phyloP scores from a whole-genome alignment of 176 grass and related monocot species.

The Echinochloa phyllopogon region DNA sequence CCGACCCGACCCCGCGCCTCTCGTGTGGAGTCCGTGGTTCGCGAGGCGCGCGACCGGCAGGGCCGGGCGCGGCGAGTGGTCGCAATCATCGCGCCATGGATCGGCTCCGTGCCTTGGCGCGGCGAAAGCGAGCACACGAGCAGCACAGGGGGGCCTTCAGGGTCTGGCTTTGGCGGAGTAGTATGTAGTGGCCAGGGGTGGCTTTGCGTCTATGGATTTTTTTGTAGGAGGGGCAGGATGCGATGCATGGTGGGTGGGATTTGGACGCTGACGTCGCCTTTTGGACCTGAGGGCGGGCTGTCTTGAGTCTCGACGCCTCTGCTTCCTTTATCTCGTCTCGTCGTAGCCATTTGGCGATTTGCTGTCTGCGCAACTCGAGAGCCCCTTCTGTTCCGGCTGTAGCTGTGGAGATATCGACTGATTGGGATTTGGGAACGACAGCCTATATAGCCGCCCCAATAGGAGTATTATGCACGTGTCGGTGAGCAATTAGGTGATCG shows the following conservation, averaged over 20 bases:
- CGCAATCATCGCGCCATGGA: constrained; percentile 47
- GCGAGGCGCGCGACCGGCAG: background rate
- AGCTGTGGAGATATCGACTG: background rate
- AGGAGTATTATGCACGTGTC: constrained; percentile 19
- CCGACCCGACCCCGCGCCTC: too few species aligned
- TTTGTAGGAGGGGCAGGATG: background rate
- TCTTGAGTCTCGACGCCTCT: constrained; percentile 21
- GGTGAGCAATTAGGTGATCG: background rate
- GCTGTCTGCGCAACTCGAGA: constrained; percentile 22
- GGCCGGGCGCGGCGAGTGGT: background rate
- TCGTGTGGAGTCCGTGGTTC: constrained; percentile 27
- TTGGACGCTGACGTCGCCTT: constrained; percentile 24
- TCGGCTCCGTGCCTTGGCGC: background rate
- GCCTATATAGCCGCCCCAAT: background rate
- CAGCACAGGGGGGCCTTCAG: background rate
- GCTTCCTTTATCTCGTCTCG: constrained; percentile 46
- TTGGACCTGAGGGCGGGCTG: background rate
- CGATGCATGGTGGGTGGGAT: constrained; percentile 5
- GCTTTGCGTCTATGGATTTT: background rate
- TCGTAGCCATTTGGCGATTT: constrained; percentile 38
- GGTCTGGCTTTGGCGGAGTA: too few species aligned
- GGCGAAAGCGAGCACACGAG: constrained; percentile 19
- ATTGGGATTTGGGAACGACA: background rate
- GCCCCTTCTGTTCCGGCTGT: background rate
- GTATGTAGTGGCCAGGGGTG: background rate